Conservation (phyloP, 306 rosid species). For the Citrullus colocynthis region DNA sequence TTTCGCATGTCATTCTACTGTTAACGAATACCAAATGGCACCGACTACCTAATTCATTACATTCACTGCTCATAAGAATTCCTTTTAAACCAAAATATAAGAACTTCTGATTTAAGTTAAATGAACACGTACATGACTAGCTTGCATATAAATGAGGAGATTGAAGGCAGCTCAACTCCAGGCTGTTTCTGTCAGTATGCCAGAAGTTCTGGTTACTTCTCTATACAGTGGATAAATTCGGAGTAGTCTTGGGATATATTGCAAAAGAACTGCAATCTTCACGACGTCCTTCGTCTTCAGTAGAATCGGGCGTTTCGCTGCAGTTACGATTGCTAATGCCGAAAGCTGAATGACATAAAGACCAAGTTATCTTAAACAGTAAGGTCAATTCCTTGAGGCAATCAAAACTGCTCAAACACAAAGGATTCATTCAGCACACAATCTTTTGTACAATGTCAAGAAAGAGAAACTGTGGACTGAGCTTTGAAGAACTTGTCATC, state of each 20-base stretch:
- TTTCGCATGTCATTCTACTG: constrained; percentile 37
- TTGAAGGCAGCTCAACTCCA: constrained; percentile 88
- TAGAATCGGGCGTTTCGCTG: constrained; percentile 10
- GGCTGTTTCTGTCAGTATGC: constrained; percentile 75
- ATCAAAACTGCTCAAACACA: neutral
- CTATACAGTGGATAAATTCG: constrained; percentile 45
- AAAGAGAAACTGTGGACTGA: neutral
- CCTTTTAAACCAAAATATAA: neutral
- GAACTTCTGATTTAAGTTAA: neutral
- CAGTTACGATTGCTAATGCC: constrained; percentile 21
- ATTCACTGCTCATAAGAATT: constrained; percentile 1
- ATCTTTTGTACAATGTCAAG: neutral
- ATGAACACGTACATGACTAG: constrained; percentile 62
- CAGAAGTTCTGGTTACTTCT: constrained; percentile 66
- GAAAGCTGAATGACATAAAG: constrained; percentile 29
- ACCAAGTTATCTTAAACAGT: neutral
- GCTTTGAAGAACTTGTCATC: neutral
- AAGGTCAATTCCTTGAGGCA: neutral
- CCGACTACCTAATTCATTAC: constrained; percentile 47
- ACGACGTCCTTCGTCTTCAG: constrained; percentile 28
- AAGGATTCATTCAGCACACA: neutral
- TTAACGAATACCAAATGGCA: constrained; percentile 75
- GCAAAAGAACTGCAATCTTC: constrained; percentile 31
- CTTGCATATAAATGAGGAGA: constrained; percentile 75
- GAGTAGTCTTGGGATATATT: constrained; percentile 54